Conservation (phyloP, 176 grass and related monocot species). For the Themeda triandra region DNA sequence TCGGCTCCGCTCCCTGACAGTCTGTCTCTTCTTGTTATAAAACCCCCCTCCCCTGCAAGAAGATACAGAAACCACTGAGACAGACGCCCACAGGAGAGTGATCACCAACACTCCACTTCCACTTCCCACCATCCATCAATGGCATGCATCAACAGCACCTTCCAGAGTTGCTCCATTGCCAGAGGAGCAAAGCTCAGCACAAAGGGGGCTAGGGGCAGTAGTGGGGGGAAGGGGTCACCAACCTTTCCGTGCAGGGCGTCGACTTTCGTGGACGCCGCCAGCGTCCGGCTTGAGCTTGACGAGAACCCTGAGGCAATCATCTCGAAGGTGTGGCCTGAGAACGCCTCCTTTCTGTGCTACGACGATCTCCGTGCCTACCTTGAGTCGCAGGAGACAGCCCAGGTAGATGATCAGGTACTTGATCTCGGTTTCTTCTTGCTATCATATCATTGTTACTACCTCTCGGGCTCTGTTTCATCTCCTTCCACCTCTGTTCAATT, state of each 20-base stretch:
- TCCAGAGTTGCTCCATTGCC: constrained; percentile 33
- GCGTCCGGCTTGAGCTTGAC: constrained; percentile 60
- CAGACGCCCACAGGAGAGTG: neutral
- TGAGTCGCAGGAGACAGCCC: constrained; percentile 36
- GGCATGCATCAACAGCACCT: constrained; percentile 62
- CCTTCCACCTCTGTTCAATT: neutral
- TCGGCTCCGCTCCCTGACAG: neutral
- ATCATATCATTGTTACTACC: neutral
- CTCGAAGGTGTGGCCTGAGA: constrained; percentile 84
- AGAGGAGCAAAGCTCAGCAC: constrained; percentile 17
- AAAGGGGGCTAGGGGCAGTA: neutral
- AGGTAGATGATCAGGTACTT: constrained; percentile 37
- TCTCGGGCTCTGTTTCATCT: neutral
- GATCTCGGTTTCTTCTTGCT: neutral
- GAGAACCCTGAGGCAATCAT: constrained; percentile 92
- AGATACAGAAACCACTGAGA: neutral
- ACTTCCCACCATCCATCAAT: constrained; percentile 14
- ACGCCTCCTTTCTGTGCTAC: constrained; percentile 72
- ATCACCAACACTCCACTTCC: neutral
- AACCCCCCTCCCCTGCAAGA: neutral
- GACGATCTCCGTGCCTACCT: constrained; percentile 68
- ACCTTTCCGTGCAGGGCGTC: constrained; percentile 41
- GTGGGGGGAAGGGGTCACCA: constrained; percentile 5
- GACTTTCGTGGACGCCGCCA: constrained; percentile 37
- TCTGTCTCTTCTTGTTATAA: constrained; percentile 29